Conservation (phyloP, 495 filamentous ascomycete species). For the Penicillium mononematosum region DNA sequence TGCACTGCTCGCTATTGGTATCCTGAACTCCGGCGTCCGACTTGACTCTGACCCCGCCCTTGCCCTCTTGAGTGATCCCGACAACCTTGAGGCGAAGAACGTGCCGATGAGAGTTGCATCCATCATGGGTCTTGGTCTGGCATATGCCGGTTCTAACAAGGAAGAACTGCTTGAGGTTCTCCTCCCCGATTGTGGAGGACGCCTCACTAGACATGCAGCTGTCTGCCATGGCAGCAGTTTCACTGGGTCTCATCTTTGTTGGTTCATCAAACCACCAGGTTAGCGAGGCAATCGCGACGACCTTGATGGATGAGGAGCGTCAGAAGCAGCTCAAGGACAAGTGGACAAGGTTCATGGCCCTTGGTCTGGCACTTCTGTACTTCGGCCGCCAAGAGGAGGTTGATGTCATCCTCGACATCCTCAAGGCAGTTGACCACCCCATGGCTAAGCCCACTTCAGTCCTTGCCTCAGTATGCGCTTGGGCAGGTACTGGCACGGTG, state of each 20-base stretch:
- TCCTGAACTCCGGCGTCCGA: conserved; percentile 88
- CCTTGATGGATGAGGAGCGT: conserved; percentile 87
- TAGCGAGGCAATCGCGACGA: conserved; percentile 82
- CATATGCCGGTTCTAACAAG: conserved; percentile 90
- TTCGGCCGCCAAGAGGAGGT: conserved; percentile 97
- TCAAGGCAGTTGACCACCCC: conserved; percentile 93
- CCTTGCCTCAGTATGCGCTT: conserved; percentile 92
- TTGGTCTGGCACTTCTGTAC: conserved; percentile 90
- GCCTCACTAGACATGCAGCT: conserved; percentile 85
- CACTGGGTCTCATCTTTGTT: conserved; percentile 87
- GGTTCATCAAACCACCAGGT: conserved; percentile 87
- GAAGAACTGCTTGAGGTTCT: conserved; percentile 77
- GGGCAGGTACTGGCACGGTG: conserved; percentile 95
- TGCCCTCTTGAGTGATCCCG: conserved; percentile 75
- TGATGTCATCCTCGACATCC: conserved; percentile 88
- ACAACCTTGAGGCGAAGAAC: conserved; percentile 74
- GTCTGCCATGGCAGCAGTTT: conserved; percentile 92
- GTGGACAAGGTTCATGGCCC: conserved; percentile 94
- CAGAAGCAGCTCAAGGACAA: conserved; percentile 89
- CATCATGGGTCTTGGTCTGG: conserved; percentile 93
- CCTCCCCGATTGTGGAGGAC: conserved; percentile 79
- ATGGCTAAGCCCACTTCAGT: conserved; percentile 89
- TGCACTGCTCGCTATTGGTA: conserved; percentile 83
- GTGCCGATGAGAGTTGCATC: conserved; percentile 71
- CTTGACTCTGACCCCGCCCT: conserved; percentile 83